These are phyloP conservation scores for Betula pendula DNA, from an alignment of 306 rosid species.

Conservation along the genomic window DNA sequence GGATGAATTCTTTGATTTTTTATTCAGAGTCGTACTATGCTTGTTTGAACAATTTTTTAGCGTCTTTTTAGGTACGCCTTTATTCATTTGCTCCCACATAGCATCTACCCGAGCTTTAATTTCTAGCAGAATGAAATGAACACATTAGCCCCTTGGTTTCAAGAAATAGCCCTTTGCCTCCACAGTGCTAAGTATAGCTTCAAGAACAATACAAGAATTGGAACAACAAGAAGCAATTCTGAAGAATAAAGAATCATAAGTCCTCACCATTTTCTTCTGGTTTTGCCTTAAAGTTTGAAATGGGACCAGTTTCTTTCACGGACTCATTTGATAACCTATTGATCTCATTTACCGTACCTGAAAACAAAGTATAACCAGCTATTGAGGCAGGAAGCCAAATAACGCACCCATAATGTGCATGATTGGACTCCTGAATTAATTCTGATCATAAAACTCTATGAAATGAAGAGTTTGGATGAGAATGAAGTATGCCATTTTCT, in stretches of 20 bases:
- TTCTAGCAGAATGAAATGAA: slow-evolving; percentile 43
- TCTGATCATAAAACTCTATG: background rate
- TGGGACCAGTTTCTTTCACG: slow-evolving; percentile 42
- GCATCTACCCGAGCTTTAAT: slow-evolving; percentile 78
- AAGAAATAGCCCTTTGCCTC: slow-evolving; percentile 16
- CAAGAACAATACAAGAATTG: background rate
- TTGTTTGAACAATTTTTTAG: slow-evolving; percentile 53
- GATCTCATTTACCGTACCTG: slow-evolving; percentile 53
- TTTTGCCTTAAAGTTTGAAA: slow-evolving; percentile 39
- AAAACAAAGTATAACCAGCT: slow-evolving; percentile 21
- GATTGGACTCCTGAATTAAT: background rate
- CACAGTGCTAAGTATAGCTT: background rate
- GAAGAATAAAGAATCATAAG: slow-evolving; percentile 6
- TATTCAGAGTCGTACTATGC: slow-evolving; percentile 41
- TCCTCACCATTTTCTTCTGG: slow-evolving; percentile 54
- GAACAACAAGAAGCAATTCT: slow-evolving; percentile 11
- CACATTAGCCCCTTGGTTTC: slow-evolving; percentile 21
- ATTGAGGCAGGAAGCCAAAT: background rate
- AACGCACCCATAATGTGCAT: background rate
- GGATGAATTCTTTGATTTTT: slow-evolving; percentile 56
- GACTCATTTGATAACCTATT: slow-evolving; percentile 39
- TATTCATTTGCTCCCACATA: slow-evolving; percentile 91
- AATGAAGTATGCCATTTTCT: background rate
- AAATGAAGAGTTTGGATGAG: slow-evolving; percentile 3
- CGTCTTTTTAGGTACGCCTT: slow-evolving; percentile 65